Evolutionary conservation across 208 protist genomes (phyloP), one percentile per base, ranked within the genome.

Genomic region (Crithidia sp.): DNA sequence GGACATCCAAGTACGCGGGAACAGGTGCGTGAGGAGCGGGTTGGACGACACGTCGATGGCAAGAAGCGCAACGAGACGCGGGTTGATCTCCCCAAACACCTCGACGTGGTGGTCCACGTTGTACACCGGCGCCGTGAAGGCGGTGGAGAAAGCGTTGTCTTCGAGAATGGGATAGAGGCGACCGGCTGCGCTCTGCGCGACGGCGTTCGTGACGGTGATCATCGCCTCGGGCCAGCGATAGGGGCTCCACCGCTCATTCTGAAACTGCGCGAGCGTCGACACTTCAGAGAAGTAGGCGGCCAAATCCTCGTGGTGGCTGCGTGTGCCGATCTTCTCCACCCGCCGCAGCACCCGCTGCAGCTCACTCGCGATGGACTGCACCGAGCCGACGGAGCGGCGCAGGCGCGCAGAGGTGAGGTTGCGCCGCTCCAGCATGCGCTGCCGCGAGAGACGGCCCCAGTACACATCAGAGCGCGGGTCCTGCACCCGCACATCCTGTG

Each of bases 21-120:
- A 63, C 16, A 76, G 2, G 45, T 72, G 67, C 9, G 71, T 41
- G 17, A 89, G 56, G 2, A 70, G 62, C 17, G 85, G 85, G 53
- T 89, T 89, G n/a, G 56, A 45, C n/a, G 77, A 80, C 49, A 89
- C 62, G 54, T 87, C 79, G 52, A 87, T 37, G 10, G 64, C 50
- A 17, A 81, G 53, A 14, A 89, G 72, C 4, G 59, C 75, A 53
- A 89, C 67, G 17, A 89, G 59, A 7, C 82, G 65, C 17, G 85
- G 72, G 49, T 84, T 77, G 53, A 89, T 65, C 44, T 87, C 79
- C 13, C 85, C 85, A 45, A 87, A 78, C 50, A 64, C 39, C 28
- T 60, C 66, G 7, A 82, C 69, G 52, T 54, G 61, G 66, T 76
- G 54, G 43, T 84, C 79, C 13, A 81, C 72, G 49, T 73, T 74